A percentile compares a stretch with the other conserved stretches of the same genome.
phyloP scores from a whole-genome alignment of 495 filamentous ascomycete genomes.

The Patellaria atrata region DNA sequence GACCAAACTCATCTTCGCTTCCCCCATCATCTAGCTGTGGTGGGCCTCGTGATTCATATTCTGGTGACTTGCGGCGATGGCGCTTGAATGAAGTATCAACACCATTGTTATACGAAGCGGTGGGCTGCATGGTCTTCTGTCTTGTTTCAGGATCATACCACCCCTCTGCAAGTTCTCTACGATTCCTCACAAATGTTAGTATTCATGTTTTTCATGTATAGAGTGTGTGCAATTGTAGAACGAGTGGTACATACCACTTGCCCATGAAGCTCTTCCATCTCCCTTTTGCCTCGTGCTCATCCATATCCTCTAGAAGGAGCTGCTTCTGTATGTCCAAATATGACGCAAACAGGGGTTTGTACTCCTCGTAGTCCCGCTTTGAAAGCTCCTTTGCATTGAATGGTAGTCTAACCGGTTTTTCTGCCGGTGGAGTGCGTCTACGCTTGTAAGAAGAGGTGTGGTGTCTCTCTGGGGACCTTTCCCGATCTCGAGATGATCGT shows the following conservation, averaged over 20 bases:
- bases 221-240: not conserved
- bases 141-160: slow-evolving; percentile 66
- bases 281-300: slow-evolving; percentile 56
- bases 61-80: slow-evolving; percentile 21
- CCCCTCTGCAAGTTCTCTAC: slow-evolving; percentile 76
- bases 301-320: slow-evolving; percentile 45
- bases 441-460: too few species aligned
- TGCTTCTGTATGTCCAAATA: slow-evolving; percentile 89
- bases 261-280: slow-evolving; percentile 86
- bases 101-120: slow-evolving; percentile 4
- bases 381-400: slow-evolving; percentile 48
- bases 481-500: too few species aligned
- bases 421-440: too few species aligned
- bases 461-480: too few species aligned
- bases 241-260: slow-evolving; percentile 55
- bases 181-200: slow-evolving; percentile 56
- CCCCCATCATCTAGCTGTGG: slow-evolving; percentile 26
- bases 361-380: slow-evolving; percentile 46
- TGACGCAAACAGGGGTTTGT: slow-evolving; percentile 60
- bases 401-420: too few species aligned
- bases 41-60: slow-evolving; percentile 16
- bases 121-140: slow-evolving; percentile 10
- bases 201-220: not conserved
- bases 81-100: not conserved
- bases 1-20: slow-evolving; percentile 55